Conservation (phyloP, 345 rosid species). For the Hibiscus trionum region DNA sequence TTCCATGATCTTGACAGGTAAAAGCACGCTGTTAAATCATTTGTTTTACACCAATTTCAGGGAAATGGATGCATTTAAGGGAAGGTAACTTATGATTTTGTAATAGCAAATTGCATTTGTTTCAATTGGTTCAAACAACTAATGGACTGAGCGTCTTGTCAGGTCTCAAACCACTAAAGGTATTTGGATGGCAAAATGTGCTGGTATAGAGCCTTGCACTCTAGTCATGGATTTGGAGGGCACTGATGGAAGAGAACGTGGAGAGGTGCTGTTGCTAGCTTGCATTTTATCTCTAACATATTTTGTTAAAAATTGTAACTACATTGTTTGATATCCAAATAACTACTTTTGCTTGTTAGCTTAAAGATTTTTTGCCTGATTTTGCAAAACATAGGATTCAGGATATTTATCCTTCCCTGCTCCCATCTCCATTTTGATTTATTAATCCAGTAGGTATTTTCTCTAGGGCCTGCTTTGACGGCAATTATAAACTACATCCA, state of each 20-base stretch:
- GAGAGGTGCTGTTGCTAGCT: slow-evolving; percentile 56
- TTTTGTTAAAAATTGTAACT: not conserved
- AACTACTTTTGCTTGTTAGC: not conserved
- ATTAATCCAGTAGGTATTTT: not conserved
- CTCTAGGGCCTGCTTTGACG: not conserved
- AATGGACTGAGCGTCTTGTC: slow-evolving; percentile 13
- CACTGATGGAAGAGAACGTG: slow-evolving; percentile 98
- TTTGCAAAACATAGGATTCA: not conserved
- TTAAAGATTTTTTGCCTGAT: not conserved
- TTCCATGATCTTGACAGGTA: slow-evolving; percentile 53
- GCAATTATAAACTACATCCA: not conserved
- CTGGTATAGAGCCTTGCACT: slow-evolving; percentile 90
- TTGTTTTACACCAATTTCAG: slow-evolving; percentile 79
- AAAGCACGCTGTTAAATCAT: slow-evolving; percentile 90
- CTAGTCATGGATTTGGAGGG: slow-evolving; percentile 99
- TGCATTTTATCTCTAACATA: not conserved
- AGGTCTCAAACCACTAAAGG: slow-evolving; percentile 99
- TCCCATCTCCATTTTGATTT: not conserved
- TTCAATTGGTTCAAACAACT: slow-evolving; percentile 11
- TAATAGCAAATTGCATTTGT: slow-evolving; percentile 6
- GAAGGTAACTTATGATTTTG: slow-evolving; percentile 50
- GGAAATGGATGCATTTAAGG: slow-evolving; percentile 23
- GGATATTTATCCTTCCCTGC: not conserved
- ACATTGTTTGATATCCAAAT: not conserved
- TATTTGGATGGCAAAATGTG: slow-evolving; percentile 86